Conservation (phyloP, 257 asterid species). For the Mentha longifolia region DNA sequence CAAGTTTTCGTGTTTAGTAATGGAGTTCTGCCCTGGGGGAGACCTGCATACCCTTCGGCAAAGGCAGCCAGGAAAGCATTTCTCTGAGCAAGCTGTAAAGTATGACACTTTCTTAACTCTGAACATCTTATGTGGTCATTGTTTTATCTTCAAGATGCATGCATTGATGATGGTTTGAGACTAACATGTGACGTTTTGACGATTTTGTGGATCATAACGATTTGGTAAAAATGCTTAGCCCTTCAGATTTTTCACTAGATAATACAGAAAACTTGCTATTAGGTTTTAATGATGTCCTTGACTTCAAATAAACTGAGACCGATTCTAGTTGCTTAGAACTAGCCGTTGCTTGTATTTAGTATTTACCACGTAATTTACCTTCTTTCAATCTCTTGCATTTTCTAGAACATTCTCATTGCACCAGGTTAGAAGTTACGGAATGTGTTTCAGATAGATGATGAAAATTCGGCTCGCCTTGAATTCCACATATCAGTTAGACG, state of each 20-base stretch:
- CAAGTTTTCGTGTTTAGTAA: constrained; percentile 78
- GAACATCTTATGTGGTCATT: constrained; percentile 16
- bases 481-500: neutral
- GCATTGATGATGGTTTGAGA: neutral
- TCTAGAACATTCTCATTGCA: neutral
- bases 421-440: neutral
- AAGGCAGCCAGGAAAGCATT: constrained; percentile 82
- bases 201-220: constrained; percentile 11
- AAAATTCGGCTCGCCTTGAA: constrained; percentile 2
- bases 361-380: constrained; percentile 5
- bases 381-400: neutral
- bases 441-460: neutral
- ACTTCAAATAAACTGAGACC: neutral
- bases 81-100: constrained; percentile 87
- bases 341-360: neutral
- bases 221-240: constrained; percentile 18
- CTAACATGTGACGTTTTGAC: neutral
- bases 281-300: neutral
- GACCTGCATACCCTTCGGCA: constrained; percentile 82
- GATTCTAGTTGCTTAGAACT: constrained; percentile 3
- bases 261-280: constrained; percentile 12
- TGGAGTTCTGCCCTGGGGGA: constrained; percentile 93
- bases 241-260: constrained; percentile 1
- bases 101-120: constrained; percentile 45
- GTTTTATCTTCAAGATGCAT: constrained; percentile 19